These are phyloP conservation scores for Monosporascus sp. DNA, from an alignment of 2,329 filamentous ascomycete species.

Conservation along the genomic window DNA sequence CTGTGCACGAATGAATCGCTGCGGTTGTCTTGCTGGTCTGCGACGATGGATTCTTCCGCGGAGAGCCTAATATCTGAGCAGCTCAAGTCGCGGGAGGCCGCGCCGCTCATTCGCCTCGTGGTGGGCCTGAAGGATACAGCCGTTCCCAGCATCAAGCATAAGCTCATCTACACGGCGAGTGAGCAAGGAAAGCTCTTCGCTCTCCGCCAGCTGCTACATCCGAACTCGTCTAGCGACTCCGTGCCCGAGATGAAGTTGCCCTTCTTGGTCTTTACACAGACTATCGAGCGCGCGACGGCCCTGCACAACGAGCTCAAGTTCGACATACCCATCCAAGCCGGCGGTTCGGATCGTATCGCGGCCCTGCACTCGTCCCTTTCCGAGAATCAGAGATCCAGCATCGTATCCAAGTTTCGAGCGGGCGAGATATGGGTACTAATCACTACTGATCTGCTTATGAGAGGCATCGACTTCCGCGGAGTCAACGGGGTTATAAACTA, in stretches of 20 bases:
- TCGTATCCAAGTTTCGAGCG: slow-evolving; percentile 85
- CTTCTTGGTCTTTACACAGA: slow-evolving; percentile 94
- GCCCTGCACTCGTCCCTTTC: slow-evolving; percentile 85
- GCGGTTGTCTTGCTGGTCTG: slow-evolving; percentile 83
- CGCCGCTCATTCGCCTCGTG: slow-evolving; percentile 72
- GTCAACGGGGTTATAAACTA: slow-evolving; percentile 97
- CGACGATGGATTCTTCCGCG: slow-evolving; percentile 92
- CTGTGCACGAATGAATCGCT: slow-evolving; percentile 67
- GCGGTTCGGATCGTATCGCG: slow-evolving; percentile 77
- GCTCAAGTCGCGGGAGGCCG: slow-evolving; percentile 49
- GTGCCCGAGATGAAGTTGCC: slow-evolving; percentile 69
- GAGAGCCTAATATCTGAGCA: slow-evolving; percentile 72
- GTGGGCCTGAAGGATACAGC: slow-evolving; percentile 96
- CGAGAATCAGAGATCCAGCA: slow-evolving; percentile 65
- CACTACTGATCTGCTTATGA: slow-evolving; percentile 87
- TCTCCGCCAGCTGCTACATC: slow-evolving; percentile 82
- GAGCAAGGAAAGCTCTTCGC: slow-evolving; percentile 92
- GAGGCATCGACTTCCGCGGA: slow-evolving; percentile 90
- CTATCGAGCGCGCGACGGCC: slow-evolving; percentile 82
- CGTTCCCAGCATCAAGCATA: slow-evolving; percentile 86
- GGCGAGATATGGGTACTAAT: slow-evolving; percentile 96
- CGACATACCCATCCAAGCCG: slow-evolving; percentile 85
- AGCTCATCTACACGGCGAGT: slow-evolving; percentile 83
- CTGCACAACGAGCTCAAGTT: slow-evolving; percentile 87
- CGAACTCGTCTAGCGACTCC: slow-evolving; percentile 51